A percentile compares a stretch with the other conserved stretches of the same genome.
Evolutionary conservation across 176 grass and related monocot species (phyloP).

Genomic region (Avena sativa): DNA sequence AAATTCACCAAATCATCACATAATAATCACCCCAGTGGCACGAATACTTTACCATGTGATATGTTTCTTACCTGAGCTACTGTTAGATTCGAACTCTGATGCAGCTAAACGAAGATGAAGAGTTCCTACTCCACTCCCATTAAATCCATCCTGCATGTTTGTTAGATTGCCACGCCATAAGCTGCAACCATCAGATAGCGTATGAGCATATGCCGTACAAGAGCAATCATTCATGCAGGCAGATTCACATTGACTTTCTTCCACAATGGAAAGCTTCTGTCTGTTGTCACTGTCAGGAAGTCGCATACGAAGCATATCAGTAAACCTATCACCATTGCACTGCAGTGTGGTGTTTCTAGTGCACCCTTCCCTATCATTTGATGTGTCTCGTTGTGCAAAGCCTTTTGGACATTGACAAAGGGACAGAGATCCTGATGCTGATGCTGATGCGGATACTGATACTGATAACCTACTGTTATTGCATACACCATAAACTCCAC

Average conservation of each 20-base stretch:
- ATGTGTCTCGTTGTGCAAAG: not conserved
- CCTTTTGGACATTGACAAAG: slow-evolving; percentile 35
- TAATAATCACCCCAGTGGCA: not conserved
- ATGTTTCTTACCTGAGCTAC: slow-evolving; percentile 37
- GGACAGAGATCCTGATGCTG: not conserved
- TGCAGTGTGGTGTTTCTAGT: not conserved
- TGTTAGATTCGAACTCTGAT: slow-evolving; percentile 24
- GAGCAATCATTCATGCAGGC: slow-evolving; percentile 33
- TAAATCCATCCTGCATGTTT: slow-evolving; percentile 27
- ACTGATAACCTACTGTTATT: not conserved
- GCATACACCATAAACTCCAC: slow-evolving; percentile 59
- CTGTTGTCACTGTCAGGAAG: not conserved
- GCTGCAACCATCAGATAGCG: slow-evolving; percentile 15
- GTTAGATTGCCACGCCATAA: slow-evolving; percentile 46
- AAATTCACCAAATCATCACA: not conserved
- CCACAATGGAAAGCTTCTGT: not conserved
- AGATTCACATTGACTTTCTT: slow-evolving; percentile 25
- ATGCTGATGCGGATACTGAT: not conserved
- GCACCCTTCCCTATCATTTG: slow-evolving; percentile 32
- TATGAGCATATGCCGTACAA: slow-evolving; percentile 58
- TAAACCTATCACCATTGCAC: slow-evolving; percentile 49
- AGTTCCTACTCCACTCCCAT: not conserved
- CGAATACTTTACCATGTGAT: not conserved
- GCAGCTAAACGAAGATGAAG: slow-evolving; percentile 56
- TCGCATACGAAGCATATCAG: slow-evolving; percentile 27